Base-by-base conservation (phyloP, 139 green algal species). In the Closterium sp. region DNA sequence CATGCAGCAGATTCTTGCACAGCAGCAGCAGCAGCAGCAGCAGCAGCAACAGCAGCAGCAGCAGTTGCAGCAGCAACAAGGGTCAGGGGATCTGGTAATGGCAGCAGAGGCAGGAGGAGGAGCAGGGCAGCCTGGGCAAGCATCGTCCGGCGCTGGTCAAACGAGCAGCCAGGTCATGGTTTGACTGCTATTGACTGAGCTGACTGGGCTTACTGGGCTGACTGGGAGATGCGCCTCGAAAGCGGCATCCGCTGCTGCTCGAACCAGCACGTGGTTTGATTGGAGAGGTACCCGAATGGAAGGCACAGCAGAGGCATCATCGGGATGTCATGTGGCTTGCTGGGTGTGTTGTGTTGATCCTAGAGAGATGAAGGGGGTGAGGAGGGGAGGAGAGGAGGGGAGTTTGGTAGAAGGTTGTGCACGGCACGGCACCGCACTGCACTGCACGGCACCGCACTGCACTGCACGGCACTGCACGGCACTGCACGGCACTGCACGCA, bases 1-100 rank as follows among this genome's bases (percentile, higher is more conserved):
- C 86, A 34, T 89, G 86, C 86, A 89, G 24, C 86, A 38, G 86
- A 89, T 89, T 38, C 86, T 89, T 9, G 31, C 31, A 89, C 86
- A 89, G 31, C 86, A 89, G 31, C 86, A 89, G 17, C 86, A 89
- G 86, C 31, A 89, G 31, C 86, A 89, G 38, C 38, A 42, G 34
- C 34, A 42, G 38, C 38, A 79, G 17, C n/a, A 50, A 89, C 86
- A 89, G 31, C 86, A 89, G 31, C 86, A 89, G 86, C 86, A 89
- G 86, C 31, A 89, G 27, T 11, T 29, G 24, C 87, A 90, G 31
- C 86, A 89, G 42, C 42, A 84, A 21, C 28, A 79, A 90, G 29
- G 42, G 28, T 86, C 88, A 31, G 28, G 88, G 42, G 62, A 79
- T 24, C 22, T 90, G 88, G 88, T 70, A 21, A 30, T 90, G 88